Percentiles rank a stretch among this genome's conserved stretches.
Conservation (phyloP, 768 basidiomycete genomes). For the Mycena haematopus region DNA sequence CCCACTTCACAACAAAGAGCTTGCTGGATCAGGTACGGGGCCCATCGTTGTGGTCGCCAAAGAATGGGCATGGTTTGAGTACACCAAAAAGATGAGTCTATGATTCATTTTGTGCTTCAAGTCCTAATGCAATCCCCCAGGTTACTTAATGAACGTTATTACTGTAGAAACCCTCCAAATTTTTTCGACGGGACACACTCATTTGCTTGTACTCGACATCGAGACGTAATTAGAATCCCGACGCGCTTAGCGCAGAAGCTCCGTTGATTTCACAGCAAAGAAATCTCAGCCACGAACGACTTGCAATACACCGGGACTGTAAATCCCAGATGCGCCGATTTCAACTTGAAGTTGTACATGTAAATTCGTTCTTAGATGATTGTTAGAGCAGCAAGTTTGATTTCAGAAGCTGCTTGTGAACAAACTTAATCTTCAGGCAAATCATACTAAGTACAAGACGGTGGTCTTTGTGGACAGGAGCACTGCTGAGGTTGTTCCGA, state of each 20-base stretch:
- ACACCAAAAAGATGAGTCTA: not conserved
- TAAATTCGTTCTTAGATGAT: too few relatives aligned
- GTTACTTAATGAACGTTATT: conserved; percentile 20
- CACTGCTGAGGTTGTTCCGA: too few relatives aligned
- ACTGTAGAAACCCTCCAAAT: not conserved
- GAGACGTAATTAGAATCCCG: conserved; percentile 9
- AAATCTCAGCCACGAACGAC: conserved; percentile 20
- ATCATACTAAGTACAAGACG: too few relatives aligned
- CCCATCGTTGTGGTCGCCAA: conserved; percentile 12
- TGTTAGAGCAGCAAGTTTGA: too few relatives aligned
- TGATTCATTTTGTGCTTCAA: not conserved
- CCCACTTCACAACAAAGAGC: conserved; percentile 14
- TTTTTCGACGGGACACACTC: not conserved
- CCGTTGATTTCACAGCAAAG: conserved; percentile 19
- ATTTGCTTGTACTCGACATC: conserved; percentile 13
- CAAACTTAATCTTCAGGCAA: too few relatives aligned
- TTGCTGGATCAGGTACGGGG: conserved; percentile 15
- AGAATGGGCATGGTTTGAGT: conserved; percentile 26
- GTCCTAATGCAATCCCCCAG: not conserved
- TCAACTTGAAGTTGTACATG: too few relatives aligned
- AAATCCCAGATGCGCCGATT: not conserved
- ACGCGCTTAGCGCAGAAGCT: conserved; percentile 17
- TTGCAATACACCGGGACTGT: conserved; percentile 10
- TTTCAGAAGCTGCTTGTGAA: too few relatives aligned
- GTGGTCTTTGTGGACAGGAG: too few relatives aligned